These are phyloP conservation scores for Chamaenerion angustifolium DNA, from an alignment of 345 rosid species.

Conservation along the genomic window DNA sequence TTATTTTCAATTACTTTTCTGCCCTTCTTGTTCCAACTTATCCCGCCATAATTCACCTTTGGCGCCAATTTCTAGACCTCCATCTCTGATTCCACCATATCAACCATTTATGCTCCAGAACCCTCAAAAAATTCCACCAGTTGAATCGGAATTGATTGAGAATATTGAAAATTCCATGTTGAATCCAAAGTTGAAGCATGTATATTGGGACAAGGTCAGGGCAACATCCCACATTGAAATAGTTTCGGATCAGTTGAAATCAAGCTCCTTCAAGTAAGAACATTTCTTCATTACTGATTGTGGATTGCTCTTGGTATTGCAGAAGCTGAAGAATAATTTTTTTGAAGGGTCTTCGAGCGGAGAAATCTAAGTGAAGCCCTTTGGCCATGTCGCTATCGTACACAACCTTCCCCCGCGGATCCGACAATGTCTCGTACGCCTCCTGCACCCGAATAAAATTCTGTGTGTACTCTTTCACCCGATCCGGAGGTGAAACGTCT, in stretches of 20 bases:
- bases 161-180: conserved; percentile 17
- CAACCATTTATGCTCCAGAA: conserved; percentile 52
- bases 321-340: background rate
- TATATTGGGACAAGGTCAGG: conserved; percentile 95
- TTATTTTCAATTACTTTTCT: no score
- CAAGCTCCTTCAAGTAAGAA: conserved; percentile 73
- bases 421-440: conserved; percentile 66
- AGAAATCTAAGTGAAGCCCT: conserved; percentile 60
- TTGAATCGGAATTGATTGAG: conserved; percentile 13
- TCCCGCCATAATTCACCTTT: no score
- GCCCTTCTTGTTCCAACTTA: no score
- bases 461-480: conserved; percentile 54
- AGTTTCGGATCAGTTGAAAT: conserved; percentile 84
- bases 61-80: conserved; percentile 38
- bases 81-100: conserved; percentile 46
- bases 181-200: conserved; percentile 66
- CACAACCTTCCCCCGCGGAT: conserved; percentile 41
- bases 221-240: conserved; percentile 93
- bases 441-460: conserved; percentile 59
- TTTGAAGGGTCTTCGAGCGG: conserved; percentile 43
- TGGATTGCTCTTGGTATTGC: background rate
- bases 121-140: conserved; percentile 17
- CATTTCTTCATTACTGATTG: background rate
- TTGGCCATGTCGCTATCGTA: conserved; percentile 46
- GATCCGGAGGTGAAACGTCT: conserved; percentile 81